phyloP scores from a whole-genome alignment of 129 eudicot genomes.

The Centella asiatica region DNA sequence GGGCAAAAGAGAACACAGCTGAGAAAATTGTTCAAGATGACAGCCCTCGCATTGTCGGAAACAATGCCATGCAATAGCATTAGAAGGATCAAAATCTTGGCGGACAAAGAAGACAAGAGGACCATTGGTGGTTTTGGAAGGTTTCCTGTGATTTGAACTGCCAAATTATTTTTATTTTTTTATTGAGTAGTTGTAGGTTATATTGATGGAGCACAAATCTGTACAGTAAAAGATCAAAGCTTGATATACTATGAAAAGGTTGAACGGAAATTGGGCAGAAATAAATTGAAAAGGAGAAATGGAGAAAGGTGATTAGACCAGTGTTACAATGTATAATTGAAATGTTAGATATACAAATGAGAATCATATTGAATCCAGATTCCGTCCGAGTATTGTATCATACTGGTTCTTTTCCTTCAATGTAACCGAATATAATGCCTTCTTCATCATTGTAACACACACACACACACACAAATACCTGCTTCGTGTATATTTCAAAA shows the following conservation, averaged over 20 bases:
- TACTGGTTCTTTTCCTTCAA: too few species aligned
- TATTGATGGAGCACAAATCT: neutral
- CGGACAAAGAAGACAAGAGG: neutral
- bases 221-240: neutral
- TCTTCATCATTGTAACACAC: too few species aligned
- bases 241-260: neutral
- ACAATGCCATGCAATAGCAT: conserved; percentile 4
- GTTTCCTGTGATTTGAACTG: neutral
- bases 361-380: too few species aligned
- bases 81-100: neutral
- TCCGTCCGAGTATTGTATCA: too few species aligned
- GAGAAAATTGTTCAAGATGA: conserved; percentile 46
- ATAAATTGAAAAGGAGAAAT: neutral
- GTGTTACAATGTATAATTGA: neutral
- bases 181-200: neutral
- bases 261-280: too few species aligned
- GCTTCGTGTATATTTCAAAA: too few species aligned
- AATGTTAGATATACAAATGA: too few species aligned
- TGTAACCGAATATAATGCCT: too few species aligned
- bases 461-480: too few species aligned
- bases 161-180: neutral
- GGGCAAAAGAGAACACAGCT: conserved; percentile 70
- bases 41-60: conserved; percentile 10
- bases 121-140: neutral
- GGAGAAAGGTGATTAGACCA: neutral